A percentile compares a stretch with the other conserved stretches of the same genome.
These are phyloP conservation scores for Suillus variegatus DNA, from an alignment of 768 basidiomycete genomes.

Conservation along the genomic window DNA sequence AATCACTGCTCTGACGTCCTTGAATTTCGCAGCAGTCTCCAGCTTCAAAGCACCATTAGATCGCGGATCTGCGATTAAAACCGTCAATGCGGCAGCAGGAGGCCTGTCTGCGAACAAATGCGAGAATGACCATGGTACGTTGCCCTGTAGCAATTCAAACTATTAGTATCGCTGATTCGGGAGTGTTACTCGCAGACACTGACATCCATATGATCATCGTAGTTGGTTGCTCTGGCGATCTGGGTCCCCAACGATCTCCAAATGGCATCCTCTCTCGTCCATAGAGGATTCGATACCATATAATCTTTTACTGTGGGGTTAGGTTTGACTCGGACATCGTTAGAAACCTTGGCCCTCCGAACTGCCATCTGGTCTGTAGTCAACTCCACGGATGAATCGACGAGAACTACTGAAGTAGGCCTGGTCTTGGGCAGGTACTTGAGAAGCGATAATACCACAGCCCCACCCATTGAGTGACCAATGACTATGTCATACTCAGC, in stretches of 20 bases:
- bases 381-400: constrained; percentile 17
- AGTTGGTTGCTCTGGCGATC: constrained; percentile 4
- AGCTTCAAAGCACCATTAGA: constrained; percentile 2
- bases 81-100: constrained; percentile 6
- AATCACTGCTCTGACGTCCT: constrained; percentile 13
- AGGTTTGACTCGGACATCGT: not conserved
- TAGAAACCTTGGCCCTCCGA: not conserved
- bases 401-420: constrained; percentile 15
- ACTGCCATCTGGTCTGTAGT: not conserved
- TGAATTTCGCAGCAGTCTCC: constrained; percentile 11
- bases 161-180: not conserved
- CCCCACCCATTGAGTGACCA: constrained; percentile 23
- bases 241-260: constrained; percentile 12
- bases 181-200: not conserved
- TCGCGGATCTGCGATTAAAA: constrained; percentile 13
- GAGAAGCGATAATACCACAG: constrained; percentile 16
- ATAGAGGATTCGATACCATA: constrained; percentile 10
- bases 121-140: constrained; percentile 19
- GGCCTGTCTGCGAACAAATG: constrained; percentile 13
- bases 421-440: constrained; percentile 15
- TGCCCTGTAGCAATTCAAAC: constrained; percentile 10
- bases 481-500: constrained; percentile 13
- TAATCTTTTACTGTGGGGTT: constrained; percentile 1
- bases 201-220: constrained; percentile 7
- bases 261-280: constrained; percentile 6